Base-by-base conservation (phyloP, 2,329 filamentous ascomycete genomes). In the Amylocarpus encephaloides region DNA sequence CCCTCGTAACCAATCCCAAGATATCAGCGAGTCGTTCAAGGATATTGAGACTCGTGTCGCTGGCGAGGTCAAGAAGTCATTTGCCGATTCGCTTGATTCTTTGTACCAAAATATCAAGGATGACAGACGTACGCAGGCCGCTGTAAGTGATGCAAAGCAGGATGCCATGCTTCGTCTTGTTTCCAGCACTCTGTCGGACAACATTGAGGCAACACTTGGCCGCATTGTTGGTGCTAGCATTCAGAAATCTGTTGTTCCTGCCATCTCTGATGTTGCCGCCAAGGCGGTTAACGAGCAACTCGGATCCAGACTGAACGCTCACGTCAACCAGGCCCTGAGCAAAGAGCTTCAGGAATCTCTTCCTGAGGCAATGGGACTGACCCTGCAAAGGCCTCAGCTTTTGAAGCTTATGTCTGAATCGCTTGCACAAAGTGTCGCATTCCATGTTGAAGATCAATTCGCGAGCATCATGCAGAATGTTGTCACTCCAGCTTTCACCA, bases 331-430 rank as follows among this genome's bases (percentile, higher is more conserved):
- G 33, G 52, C 29, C 26, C 32, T 66, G 2, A 75, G 80, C n/a
- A 75, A 77, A 36, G 88, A 95, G 67, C 71, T 95, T 56, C 83
- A 86, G 63, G 77, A 76, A 50, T 70, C 77, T 33, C 72, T 97
- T 33, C 88, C 89, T 1, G 73, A 77, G 53, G 77, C 82, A 9
- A 73, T 94, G 50, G 71, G 74, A 42, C 79, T 81, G 56, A 80
- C 86, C 18, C 68, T 96, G 47, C 83, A 88, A 63, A 86, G 85
- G 57, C 82, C 83, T 10, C 84, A 91, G 43, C 74, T 93, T 35
- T 72, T 88, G 55, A 85, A 85, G 61, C 71, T 77, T 6, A 80
- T 96, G 48, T 78, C 85, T 3, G 88, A 94, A 47, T 78, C 82
- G 45, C 77, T 95, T 32, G 75, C 82, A 2, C 78, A 80, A 57